A percentile compares a stretch with the other conserved stretches of the same genome.
Evolutionary conservation across 2,329 filamentous ascomycete species (phyloP).

Genomic region (Cladosporium velox): DNA sequence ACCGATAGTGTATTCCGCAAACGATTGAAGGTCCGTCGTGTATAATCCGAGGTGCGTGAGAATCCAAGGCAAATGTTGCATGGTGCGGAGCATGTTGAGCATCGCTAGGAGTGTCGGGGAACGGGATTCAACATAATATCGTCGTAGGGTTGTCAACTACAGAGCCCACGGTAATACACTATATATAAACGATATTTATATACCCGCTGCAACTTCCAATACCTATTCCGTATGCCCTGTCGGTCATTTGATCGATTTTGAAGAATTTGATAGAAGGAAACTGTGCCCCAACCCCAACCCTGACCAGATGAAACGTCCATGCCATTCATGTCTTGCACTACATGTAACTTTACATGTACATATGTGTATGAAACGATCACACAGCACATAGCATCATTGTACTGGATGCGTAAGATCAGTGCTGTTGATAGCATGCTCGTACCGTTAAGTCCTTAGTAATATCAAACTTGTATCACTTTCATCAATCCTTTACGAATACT

Average conservation of each 20-base stretch:
- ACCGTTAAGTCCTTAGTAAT: too few relatives aligned
- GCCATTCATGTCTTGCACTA: neutral
- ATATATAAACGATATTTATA: neutral
- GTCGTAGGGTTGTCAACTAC: neutral
- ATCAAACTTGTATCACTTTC: too few relatives aligned
- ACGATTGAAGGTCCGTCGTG: neutral
- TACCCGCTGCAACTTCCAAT: neutral
- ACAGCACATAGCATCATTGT: too few relatives aligned
- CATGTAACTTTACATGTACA: too few relatives aligned
- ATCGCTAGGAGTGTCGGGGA: neutral
- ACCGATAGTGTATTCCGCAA: neutral
- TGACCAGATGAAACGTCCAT: neutral
- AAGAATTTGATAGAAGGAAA: rapidly evolving
- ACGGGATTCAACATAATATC: neutral
- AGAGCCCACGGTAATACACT: neutral
- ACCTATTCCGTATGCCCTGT: neutral
- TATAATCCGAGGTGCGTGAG: neutral
- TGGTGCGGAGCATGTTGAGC: too few relatives aligned
- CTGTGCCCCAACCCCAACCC: neutral
- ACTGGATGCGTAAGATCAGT: too few relatives aligned
- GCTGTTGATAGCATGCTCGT: too few relatives aligned
- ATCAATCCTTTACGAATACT: too few relatives aligned
- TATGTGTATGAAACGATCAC: too few relatives aligned
- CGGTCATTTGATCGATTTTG: neutral
- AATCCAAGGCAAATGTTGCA: neutral